Base-by-base conservation (phyloP, 371 early-diverging fungal species). In the Mortierella sp. region DNA sequence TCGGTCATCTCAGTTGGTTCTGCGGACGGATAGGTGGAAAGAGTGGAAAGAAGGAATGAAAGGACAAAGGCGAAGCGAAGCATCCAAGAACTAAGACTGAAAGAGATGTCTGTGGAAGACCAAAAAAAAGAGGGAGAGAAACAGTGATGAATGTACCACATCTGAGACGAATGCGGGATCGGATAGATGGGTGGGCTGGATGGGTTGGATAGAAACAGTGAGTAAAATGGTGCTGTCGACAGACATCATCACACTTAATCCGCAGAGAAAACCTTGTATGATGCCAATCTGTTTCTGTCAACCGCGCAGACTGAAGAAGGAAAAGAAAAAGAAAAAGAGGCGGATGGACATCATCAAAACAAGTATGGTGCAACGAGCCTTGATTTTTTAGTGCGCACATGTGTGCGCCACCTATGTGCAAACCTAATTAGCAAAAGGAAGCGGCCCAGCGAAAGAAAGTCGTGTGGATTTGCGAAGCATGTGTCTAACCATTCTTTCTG, bases 381-480 rank as follows among this genome's bases (percentile, higher is more conserved):
- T 4, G 21, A 21, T 51, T 51, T 51, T 5, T 51, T 51, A 51
- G 21, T 51, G 51, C 51, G 49, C 5, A 7, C 56, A 27, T n/a
- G n/a, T 21, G 41, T 65, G 65, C 38, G 65, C 35, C 65, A 21
- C 65, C 65, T 41, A 38, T 65, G 65, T 65, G 65, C 41, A 65
- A 65, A 65, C 65, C 24, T 65, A 65, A 65, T 38, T 65, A 65
- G 27, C 7, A 56, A 27, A 56, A 56, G n/a, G 8, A n/a, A 27
- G n/a, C 8, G 56, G n/a, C 5, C n/a, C 24, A 63, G 63, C 4
- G 58, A 55, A 24, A 55, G 58, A 51, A 51, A 51, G 3, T 51
- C 58, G 58, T 11, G 27, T 58, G 58, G 27, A 58, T 12, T 12
- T 58, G 32, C 32, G 63, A 63, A 63, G 63, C 63, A 63, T 35